Percentiles rank a stretch among this genome's conserved stretches.
phyloP scores from a whole-genome alignment of 177 flowering plant species.

The Telopea speciosissima region DNA sequence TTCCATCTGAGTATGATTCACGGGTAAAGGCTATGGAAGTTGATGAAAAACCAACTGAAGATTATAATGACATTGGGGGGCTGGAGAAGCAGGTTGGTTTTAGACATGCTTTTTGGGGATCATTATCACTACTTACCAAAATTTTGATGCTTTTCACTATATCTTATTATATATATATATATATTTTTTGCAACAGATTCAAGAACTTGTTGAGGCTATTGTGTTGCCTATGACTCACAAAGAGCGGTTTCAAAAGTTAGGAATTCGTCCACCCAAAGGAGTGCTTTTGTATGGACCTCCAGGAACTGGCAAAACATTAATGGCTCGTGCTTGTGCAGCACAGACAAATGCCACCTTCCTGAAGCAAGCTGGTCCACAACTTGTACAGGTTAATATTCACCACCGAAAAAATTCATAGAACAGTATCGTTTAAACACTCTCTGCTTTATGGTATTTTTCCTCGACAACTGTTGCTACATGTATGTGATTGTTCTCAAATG shows the following conservation, averaged over 20 bases:
- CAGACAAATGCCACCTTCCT: conserved; percentile 32
- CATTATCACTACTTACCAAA: background rate
- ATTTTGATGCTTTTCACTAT: background rate
- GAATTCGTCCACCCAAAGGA: conserved; percentile 85
- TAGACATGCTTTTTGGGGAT: background rate
- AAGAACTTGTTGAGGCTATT: conserved; percentile 86
- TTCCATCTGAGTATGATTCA: conserved; percentile 90
- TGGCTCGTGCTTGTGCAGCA: conserved; percentile 36
- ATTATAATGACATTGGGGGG: conserved; percentile 85
- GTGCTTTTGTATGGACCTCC: conserved; percentile 73
- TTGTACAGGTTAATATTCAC: conserved; percentile 23
- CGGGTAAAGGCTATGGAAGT: conserved; percentile 94
- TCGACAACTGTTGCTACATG: background rate
- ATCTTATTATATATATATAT: background rate
- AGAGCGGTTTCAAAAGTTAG: conserved; percentile 72
- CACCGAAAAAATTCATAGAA: background rate
- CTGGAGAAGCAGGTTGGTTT: conserved; percentile 49
- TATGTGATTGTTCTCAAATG: background rate
- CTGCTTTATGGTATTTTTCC: background rate
- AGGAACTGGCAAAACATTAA: conserved; percentile 34
- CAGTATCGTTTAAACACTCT: background rate
- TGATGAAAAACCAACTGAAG: conserved; percentile 91
- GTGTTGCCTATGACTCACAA: conserved; percentile 89
- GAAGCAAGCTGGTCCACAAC: conserved; percentile 31
- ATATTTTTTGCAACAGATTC: conserved; percentile 42